Base-by-base conservation (phyloP, 2,329 filamentous ascomycete genomes). In the Arthrobotrys entomopaga region DNA sequence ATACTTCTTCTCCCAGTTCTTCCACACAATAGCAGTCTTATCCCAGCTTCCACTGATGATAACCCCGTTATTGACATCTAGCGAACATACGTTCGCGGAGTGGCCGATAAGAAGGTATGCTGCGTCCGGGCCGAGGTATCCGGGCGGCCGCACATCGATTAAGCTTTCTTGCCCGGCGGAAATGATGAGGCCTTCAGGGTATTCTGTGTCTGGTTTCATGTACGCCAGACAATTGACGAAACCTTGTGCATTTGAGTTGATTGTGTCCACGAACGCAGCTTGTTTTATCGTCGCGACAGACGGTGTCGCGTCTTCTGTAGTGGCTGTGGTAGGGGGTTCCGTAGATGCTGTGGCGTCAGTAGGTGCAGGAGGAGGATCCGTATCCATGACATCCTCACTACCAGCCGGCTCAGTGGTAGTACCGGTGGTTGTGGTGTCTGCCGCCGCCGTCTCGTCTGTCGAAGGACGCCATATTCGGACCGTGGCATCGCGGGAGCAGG, bases 41-140 rank as follows among this genome's bases (percentile, higher is more conserved):
- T 99, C 95, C 95, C 95, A 99, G 79, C 93, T 91, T 34, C 94
- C 95, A 77, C 94, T 98, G 53, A 97, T 89, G 46, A 98, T 85
- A 81, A 88, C 91, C 71, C 89, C 86, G 0, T 90, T 87, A 58
- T 89, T 90, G 15, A 92, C 89, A 79, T 96, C 92, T 50, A 99
- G 83, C 7, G 93, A 87, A 81, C 94, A 97, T 52, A 99, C 89
- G 79, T 98, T 98, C 81, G 91, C 87, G 19, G 87, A 86, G 80
- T 99, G 95, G 11, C 95, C 94, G 58, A 97, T 84, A 8, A 99
- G 86, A 76, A 98, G 85, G 20, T 91, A 90, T 77, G 97, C 91
- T 7, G 94, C 91, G 34, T 89, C 86, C 0, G 89, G 84, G 7
- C 67, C 63, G 24, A 85, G 82, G 59, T 89, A 87, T 10, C 85